Percentiles rank a stretch among this genome's conserved stretches.
phyloP scores from a whole-genome alignment of 2,329 filamentous ascomycete genomes.

The Diaporthe ilicicola region DNA sequence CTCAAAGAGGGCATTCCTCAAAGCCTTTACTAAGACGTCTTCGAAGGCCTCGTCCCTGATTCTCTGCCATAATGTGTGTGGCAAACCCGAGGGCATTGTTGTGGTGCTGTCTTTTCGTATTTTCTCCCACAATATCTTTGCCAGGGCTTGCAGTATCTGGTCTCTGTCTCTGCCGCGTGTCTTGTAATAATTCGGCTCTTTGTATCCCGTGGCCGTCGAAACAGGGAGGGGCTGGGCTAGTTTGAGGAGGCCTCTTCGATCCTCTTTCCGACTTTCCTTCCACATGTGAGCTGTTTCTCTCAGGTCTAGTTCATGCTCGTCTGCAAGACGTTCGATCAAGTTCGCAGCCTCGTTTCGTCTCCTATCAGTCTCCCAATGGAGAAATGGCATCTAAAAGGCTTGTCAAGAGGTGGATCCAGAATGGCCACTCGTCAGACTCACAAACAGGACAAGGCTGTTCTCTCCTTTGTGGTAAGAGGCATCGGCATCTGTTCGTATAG shows the following conservation, averaged over 20 bases:
- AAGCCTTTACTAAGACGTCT: background rate
- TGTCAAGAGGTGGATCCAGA: background rate
- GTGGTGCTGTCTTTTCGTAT: background rate
- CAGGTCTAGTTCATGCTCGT: slow-evolving; percentile 22
- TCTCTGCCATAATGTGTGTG: slow-evolving; percentile 20
- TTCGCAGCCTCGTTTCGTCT: slow-evolving; percentile 41
- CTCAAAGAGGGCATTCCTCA: slow-evolving; percentile 1
- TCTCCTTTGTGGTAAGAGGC: slow-evolving; percentile 5
- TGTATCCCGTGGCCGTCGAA: background rate
- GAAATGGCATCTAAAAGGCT: slow-evolving; percentile 46
- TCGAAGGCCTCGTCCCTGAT: slow-evolving; percentile 20
- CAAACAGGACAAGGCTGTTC: slow-evolving; percentile 43
- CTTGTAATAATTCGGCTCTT: slow-evolving; percentile 22
- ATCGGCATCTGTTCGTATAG: background rate
- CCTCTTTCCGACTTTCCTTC: background rate
- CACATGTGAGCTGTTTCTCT: slow-evolving; percentile 15
- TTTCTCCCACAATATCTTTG: slow-evolving; percentile 11
- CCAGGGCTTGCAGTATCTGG: slow-evolving; percentile 1
- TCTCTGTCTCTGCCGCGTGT: slow-evolving; percentile 13
- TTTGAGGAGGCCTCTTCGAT: slow-evolving; percentile 1
- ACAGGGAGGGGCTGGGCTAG: slow-evolving; percentile 22
- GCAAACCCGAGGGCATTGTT: slow-evolving; percentile 6
- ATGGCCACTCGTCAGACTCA: slow-evolving; percentile 29
- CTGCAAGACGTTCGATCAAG: slow-evolving; percentile 39
- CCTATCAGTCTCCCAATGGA: slow-evolving; percentile 52